Evolutionary conservation across 2,329 filamentous ascomycete genomes (phyloP).

Genomic region (Emergomyces orientalis): DNA sequence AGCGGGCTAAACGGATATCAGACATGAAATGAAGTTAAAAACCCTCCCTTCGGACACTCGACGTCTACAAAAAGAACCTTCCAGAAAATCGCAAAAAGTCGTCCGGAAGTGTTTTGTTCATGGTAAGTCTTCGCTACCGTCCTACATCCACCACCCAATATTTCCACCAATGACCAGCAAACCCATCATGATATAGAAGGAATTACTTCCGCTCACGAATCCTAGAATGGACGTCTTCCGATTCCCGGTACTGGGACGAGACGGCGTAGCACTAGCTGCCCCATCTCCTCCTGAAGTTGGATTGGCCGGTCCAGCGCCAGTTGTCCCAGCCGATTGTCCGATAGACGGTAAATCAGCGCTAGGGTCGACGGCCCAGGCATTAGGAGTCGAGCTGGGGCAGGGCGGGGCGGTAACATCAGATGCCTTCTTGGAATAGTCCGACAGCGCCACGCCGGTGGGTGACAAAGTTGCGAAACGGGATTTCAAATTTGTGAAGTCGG

Average conservation of each 20-base stretch:
- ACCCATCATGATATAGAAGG: not conserved
- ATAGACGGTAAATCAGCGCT: constrained; percentile 60
- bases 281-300: not conserved
- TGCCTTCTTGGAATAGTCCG: constrained; percentile 57
- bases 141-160: constrained; percentile 1
- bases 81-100: not conserved
- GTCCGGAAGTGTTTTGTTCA: not conserved
- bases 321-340: constrained; percentile 40
- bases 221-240: not conserved
- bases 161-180: not conserved
- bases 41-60: not conserved
- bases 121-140: not conserved
- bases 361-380: constrained; percentile 64
- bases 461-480: constrained; percentile 63
- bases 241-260: not conserved
- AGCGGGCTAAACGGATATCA: not conserved
- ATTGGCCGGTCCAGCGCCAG: constrained; percentile 11
- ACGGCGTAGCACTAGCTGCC: not conserved
- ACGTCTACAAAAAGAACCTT: not conserved
- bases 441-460: constrained; percentile 58
- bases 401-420: constrained; percentile 51
- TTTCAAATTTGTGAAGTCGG: constrained; percentile 72
- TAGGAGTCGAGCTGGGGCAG: constrained; percentile 61
- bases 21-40: not conserved
- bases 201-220: not conserved